phyloP scores from a whole-genome alignment of 176 grass and related monocot species.

The Secale cereale region DNA sequence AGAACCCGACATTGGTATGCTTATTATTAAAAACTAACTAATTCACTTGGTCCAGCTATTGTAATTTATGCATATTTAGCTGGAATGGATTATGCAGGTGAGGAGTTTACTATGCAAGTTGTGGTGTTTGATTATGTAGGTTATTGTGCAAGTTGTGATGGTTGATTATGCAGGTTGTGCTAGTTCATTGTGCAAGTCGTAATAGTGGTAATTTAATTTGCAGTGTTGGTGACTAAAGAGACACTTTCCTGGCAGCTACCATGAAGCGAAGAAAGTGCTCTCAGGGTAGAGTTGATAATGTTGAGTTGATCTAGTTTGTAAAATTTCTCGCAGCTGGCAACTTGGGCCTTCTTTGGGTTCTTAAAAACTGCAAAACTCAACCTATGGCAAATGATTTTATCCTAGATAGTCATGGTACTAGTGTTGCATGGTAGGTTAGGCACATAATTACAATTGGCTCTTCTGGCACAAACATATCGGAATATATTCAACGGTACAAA shows the following conservation, averaged over 20 bases:
- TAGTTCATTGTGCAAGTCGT: background rate
- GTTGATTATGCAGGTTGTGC: background rate
- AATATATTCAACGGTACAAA: too few species aligned
- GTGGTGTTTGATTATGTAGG: background rate
- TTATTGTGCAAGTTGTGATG: background rate
- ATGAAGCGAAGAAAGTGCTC: background rate
- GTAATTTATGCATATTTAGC: background rate
- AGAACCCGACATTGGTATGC: slow-evolving; percentile 51
- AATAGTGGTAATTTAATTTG: background rate
- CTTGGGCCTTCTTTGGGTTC: background rate
- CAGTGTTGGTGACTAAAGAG: background rate
- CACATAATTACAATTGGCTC: background rate
- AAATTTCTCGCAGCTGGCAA: background rate
- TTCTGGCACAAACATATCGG: too few species aligned
- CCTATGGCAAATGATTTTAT: background rate
- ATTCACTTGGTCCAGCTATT: background rate
- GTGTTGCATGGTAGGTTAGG: background rate
- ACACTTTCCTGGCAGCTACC: background rate
- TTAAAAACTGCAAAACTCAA: background rate
- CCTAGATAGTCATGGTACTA: slow-evolving; percentile 3
- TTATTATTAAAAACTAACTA: background rate
- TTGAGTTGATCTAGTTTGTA: background rate
- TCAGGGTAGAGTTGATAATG: background rate
- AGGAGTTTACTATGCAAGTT: background rate
- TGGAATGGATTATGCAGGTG: background rate